Evolutionary conservation across 2,329 filamentous ascomycete genomes (phyloP), one percentile per base, ranked within the genome.

Genomic region (Dryadomyces quercus-mongolicae): DNA sequence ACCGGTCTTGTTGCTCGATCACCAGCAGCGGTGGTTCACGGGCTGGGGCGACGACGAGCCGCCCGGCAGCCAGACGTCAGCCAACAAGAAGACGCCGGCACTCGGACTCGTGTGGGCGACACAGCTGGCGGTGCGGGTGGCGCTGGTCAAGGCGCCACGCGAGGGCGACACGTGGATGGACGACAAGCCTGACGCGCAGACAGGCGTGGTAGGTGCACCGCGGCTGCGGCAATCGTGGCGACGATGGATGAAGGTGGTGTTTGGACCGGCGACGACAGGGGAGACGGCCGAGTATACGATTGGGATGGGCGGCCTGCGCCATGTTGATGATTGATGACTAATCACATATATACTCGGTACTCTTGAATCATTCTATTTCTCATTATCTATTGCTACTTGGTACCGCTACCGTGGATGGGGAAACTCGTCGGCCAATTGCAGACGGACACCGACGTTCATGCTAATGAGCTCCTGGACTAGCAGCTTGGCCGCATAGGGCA

Each of bases 401-500:
- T n/a, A n/a, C n/a, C n/a, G 49, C 12, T 16, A 44, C 42, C 42
- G 42, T 22, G 78, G 78, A 62, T 82, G 78, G 16, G 90, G 90
- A 68, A 98, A 98, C 71, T 97, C 89, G 66, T 98, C 93, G 63
- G 89, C 89, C 60, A 98, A 71, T 73, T 92, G 88, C 70, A 98
- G 74, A 55, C 87, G 78, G 56, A 95, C 92, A 58, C 91, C 87
- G n/a, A 98, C 89, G 68, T 98, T 98, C 93, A 98, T 98, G 68
- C 89, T 95, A 65, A 95, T 85, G 64, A 98, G 71, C 72, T 98
- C 93, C 73, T 98, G 93, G 50, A 97, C 88, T 54, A 98, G 73
- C 65, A 98, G 72, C 77, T 98, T 97, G 1, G 93, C 93, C 18
- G 93, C 93, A 69, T 98, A 98, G 38, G 93, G 93, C 78, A 98